phyloP scores from a whole-genome alignment of 176 grass and related monocot genomes.

The Phoenix roebelenii region DNA sequence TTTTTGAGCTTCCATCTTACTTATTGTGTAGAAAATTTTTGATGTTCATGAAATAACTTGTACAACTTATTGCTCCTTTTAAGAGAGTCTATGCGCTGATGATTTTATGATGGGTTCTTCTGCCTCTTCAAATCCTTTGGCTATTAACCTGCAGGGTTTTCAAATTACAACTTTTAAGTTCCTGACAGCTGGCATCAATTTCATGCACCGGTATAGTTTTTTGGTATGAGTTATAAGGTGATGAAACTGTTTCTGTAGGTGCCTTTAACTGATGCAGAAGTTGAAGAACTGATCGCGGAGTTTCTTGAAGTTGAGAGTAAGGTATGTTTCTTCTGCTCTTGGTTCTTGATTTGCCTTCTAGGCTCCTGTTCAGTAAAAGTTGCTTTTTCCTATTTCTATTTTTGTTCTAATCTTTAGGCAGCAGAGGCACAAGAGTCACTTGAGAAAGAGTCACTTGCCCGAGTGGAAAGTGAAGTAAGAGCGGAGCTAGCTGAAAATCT shows the following conservation, averaged over 20 bases:
- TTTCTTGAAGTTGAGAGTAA: slow-evolving; percentile 88
- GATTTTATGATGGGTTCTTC: no score
- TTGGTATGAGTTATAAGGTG: slow-evolving; percentile 11
- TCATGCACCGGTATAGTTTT: background rate
- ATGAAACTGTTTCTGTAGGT: slow-evolving; percentile 42
- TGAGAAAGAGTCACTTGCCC: slow-evolving; percentile 82
- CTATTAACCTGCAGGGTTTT: no score
- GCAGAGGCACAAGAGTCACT: slow-evolving; percentile 97
- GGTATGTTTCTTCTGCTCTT: slow-evolving; percentile 37
- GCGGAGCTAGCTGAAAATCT: slow-evolving; percentile 75
- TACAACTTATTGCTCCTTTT: no score
- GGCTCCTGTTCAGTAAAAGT: no score
- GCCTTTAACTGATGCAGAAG: slow-evolving; percentile 60
- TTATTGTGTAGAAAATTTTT: no score
- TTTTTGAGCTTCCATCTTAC: no score
- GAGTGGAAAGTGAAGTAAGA: slow-evolving; percentile 83
- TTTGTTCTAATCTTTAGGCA: slow-evolving; percentile 46
- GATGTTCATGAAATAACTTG: no score
- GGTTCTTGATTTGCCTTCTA: slow-evolving; percentile 4
- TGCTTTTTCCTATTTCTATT: slow-evolving; percentile 10
- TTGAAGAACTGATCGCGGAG: slow-evolving; percentile 67
- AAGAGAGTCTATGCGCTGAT: no score
- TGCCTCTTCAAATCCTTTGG: no score
- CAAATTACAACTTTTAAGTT: no score
- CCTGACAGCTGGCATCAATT: no score